Conservation (phyloP, 1,284 basidiomycete genomes). For the Tetrapyrgos nigripes region DNA sequence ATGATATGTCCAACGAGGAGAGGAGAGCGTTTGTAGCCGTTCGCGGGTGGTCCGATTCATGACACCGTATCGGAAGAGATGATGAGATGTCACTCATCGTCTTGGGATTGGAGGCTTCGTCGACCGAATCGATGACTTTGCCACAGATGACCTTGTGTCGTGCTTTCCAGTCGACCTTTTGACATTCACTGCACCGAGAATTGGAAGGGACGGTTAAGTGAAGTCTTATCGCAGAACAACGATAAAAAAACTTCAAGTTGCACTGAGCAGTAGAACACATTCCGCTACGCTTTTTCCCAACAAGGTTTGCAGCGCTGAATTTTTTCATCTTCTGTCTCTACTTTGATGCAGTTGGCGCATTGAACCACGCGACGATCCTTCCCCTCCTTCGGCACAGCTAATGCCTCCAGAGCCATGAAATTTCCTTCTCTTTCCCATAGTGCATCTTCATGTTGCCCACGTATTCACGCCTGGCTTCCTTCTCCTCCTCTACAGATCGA, state of each 20-base stretch:
- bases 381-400: neutral
- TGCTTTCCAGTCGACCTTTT: constrained; percentile 16
- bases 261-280: constrained; percentile 20
- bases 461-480: neutral
- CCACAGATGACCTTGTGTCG: constrained; percentile 18
- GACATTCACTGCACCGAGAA: constrained; percentile 14
- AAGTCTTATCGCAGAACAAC: neutral
- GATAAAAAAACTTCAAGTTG: constrained; percentile 8
- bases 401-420: neutral
- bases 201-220: neutral
- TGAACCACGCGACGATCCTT: neutral
- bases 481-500: neutral
- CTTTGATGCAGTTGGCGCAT: constrained; percentile 5
- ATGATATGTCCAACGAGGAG: constrained; percentile 8
- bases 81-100: neutral
- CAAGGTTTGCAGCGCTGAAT: constrained; percentile 10
- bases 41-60: constrained; percentile 20
- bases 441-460: neutral
- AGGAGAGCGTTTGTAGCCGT: constrained; percentile 15
- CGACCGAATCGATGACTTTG: neutral
- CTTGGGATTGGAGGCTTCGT: neutral
- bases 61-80: too few relatives aligned
- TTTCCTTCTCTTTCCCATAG: constrained; percentile 1
- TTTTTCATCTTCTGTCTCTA: constrained; percentile 6
- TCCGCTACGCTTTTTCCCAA: constrained; percentile 10